Percentiles rank a stretch among this genome's conserved stretches.
Conservation (phyloP, 2,329 filamentous ascomycete genomes). For the Chaetomium strumarium region DNA sequence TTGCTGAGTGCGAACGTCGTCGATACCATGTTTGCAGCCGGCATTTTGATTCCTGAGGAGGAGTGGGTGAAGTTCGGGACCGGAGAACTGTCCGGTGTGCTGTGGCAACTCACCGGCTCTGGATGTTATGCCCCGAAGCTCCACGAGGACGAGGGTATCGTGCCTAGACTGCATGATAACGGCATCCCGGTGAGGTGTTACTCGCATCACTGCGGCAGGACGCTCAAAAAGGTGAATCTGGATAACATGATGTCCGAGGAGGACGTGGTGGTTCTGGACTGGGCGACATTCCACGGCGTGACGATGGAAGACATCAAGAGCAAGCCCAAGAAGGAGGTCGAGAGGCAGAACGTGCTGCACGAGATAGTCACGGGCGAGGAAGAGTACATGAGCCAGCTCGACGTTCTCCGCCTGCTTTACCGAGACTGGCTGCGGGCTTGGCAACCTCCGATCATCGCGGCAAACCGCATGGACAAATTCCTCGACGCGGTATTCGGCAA, state of each 20-base stretch:
- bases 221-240: conserved; percentile 88
- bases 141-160: conserved; percentile 56
- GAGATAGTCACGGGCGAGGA: conserved; percentile 95
- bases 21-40: conserved; percentile 69
- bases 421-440: conserved; percentile 68
- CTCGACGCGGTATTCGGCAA: conserved; percentile 83
- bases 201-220: conserved; percentile 87
- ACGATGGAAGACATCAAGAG: conserved; percentile 68
- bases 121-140: conserved; percentile 87
- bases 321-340: conserved; percentile 77
- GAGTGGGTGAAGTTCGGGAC: conserved; percentile 95
- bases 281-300: conserved; percentile 83
- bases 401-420: conserved; percentile 80
- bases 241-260: conserved; percentile 66
- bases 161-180: conserved; percentile 69
- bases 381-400: conserved; percentile 79
- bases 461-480: conserved; percentile 73
- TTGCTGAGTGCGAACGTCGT: conserved; percentile 73
- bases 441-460: conserved; percentile 74
- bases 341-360: conserved; percentile 89
- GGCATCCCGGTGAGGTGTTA: conserved; percentile 76
- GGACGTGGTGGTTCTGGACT: conserved; percentile 67
- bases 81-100: conserved; percentile 75
- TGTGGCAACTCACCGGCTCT: conserved; percentile 86
- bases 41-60: conserved; percentile 78